Conservation (phyloP, 306 rosid genomes). For the Pyrus betulifolia region DNA sequence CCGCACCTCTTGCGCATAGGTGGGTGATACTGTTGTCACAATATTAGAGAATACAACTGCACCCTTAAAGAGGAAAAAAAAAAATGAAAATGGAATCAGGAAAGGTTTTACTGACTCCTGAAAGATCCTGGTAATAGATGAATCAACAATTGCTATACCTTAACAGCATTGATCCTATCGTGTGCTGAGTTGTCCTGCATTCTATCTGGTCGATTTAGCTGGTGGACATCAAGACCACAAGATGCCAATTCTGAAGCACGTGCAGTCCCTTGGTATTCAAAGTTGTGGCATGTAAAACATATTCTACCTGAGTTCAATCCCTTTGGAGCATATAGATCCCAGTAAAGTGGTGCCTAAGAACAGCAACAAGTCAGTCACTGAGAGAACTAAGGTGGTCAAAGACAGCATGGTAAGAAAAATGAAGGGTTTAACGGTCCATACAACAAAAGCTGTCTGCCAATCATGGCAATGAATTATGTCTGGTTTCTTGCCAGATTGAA, state of each 20-base stretch:
- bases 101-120: background rate
- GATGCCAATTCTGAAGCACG: conserved; percentile 68
- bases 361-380: conserved; percentile 14
- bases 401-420: conserved; percentile 6
- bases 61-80: conserved; percentile 52
- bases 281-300: conserved; percentile 98
- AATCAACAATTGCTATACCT: conserved; percentile 45
- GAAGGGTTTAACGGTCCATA: conserved; percentile 33
- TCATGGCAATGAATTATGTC: conserved; percentile 98
- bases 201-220: conserved; percentile 72
- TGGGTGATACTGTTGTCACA: conserved; percentile 95
- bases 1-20: conserved; percentile 92
- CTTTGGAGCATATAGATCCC: conserved; percentile 72
- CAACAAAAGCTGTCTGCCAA: conserved; percentile 98
- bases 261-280: conserved; percentile 93
- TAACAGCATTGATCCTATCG: conserved; percentile 74
- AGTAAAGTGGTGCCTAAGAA: conserved; percentile 86
- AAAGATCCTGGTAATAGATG: background rate
- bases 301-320: conserved; percentile 92
- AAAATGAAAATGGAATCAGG: conserved; percentile 1
- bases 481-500: conserved; percentile 89
- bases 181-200: conserved; percentile 85
- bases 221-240: conserved; percentile 76
- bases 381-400: background rate
- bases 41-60: conserved; percentile 91